phyloP scores from a whole-genome alignment of 305 asterid genomes.

The Nicotiana rustica region DNA sequence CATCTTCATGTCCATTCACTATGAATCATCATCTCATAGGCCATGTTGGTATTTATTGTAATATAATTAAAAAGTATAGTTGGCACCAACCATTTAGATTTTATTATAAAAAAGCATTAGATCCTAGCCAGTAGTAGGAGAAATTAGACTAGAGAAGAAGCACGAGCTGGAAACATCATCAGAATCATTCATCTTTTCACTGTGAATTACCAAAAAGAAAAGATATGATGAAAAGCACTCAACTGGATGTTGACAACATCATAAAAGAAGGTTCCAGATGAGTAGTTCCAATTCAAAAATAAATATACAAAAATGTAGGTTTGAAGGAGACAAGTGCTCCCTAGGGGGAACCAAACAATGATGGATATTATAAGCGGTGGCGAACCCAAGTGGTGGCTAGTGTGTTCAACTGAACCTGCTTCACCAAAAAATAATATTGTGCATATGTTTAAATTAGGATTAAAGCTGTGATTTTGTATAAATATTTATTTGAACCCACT shows the following conservation, averaged over 20 bases:
- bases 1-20: slow-evolving; percentile 26
- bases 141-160: not conserved
- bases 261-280: not conserved
- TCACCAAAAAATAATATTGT: no score
- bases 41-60: not conserved
- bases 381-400: no score
- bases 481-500: no score
- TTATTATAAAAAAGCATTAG: not conserved
- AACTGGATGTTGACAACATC: not conserved
- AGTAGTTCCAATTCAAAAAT: not conserved
- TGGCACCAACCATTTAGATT: slow-evolving; percentile 30
- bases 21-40: slow-evolving; percentile 17
- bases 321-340: slow-evolving; percentile 15
- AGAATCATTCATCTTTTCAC: not conserved
- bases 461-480: no score
- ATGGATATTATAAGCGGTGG: not conserved
- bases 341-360: not conserved
- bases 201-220: not conserved
- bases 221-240: not conserved
- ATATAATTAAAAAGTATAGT: not conserved
- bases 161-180: not conserved
- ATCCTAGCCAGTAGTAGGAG: not conserved
- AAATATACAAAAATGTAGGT: slow-evolving; percentile 21
- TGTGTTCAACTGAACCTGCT: no score
- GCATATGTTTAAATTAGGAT: no score